These are phyloP conservation scores for Exophiala spinifera DNA, from an alignment of 2,329 filamentous ascomycete genomes.

Conservation along the genomic window DNA sequence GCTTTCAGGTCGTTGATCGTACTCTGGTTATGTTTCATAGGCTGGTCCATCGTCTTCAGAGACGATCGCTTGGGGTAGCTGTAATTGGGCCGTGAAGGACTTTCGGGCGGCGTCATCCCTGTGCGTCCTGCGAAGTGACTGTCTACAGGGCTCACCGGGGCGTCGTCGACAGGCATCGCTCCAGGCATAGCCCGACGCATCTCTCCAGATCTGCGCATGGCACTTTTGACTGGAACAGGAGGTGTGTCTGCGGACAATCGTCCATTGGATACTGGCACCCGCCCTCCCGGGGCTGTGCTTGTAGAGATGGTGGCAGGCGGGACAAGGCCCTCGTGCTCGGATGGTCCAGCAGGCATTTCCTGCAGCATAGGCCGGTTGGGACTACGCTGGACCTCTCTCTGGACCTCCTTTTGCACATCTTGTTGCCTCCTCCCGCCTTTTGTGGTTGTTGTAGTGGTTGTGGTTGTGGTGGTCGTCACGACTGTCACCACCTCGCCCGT, in stretches of 20 bases:
- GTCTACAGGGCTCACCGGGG: constrained; percentile 22
- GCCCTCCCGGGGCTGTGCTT: constrained; percentile 5
- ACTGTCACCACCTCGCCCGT: constrained; percentile 29
- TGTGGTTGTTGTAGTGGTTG: constrained; percentile 28
- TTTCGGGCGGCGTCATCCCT: constrained; percentile 13
- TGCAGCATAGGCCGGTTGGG: constrained; percentile 6
- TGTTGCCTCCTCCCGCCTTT: constrained; percentile 22
- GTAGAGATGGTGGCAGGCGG: constrained; percentile 15
- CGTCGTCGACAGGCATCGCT: constrained; percentile 1
- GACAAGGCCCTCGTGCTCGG: neutral
- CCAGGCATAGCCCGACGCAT: constrained; percentile 7
- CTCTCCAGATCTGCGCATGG: constrained; percentile 21
- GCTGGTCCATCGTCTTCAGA: constrained; percentile 18
- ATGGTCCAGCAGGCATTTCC: constrained; percentile 13
- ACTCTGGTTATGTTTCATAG: constrained; percentile 17
- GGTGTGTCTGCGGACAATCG: constrained; percentile 11
- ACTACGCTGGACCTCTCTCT: constrained; percentile 13
- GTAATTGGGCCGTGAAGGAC: constrained; percentile 25
- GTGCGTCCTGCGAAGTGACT: constrained; percentile 10
- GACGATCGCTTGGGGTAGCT: constrained; percentile 27
- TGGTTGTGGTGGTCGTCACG: constrained; percentile 28
- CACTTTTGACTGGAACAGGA: constrained; percentile 21
- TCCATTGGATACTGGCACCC: constrained; percentile 1
- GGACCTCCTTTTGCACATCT: constrained; percentile 24
- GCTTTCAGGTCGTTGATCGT: constrained; percentile 26